Percentiles rank a stretch among this genome's conserved stretches.
These are phyloP conservation scores for Plasmodium sp. DNA, from an alignment of 169 alveolate genomes.

Conservation along the genomic window DNA sequence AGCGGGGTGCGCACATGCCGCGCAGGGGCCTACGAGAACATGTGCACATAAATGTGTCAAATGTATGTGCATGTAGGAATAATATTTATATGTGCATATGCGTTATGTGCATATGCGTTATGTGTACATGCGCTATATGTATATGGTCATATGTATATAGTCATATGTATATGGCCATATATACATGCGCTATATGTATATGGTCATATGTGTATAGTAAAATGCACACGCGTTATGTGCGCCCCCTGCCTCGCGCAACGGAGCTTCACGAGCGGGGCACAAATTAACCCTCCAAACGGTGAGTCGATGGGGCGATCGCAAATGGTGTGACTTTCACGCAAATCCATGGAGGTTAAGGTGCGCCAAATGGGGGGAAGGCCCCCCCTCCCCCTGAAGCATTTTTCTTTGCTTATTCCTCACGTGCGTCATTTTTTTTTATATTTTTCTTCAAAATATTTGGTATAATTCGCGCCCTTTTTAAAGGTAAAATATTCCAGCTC, in stretches of 20 bases:
- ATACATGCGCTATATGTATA: neutral
- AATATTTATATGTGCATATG: neutral
- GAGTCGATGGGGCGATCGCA: neutral
- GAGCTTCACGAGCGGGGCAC: neutral
- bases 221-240: neutral
- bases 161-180: no score
- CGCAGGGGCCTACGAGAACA: neutral
- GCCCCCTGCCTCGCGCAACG: neutral
- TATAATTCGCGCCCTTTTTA: constrained; percentile 70
- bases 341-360: neutral
- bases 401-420: neutral
- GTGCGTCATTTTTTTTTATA: constrained; percentile 1
- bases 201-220: neutral
- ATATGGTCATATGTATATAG: neutral
- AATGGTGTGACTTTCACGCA: neutral
- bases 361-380: neutral
- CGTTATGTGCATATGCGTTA: no score
- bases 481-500: constrained; percentile 65
- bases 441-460: constrained; percentile 53
- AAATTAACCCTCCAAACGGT: neutral
- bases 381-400: neutral
- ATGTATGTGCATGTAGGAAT: no score
- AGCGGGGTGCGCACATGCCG: neutral
- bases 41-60: no score
- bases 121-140: neutral